Base-by-base conservation (phyloP, 768 basidiomycete species). In the Sporobolomyces roseus region DNA sequence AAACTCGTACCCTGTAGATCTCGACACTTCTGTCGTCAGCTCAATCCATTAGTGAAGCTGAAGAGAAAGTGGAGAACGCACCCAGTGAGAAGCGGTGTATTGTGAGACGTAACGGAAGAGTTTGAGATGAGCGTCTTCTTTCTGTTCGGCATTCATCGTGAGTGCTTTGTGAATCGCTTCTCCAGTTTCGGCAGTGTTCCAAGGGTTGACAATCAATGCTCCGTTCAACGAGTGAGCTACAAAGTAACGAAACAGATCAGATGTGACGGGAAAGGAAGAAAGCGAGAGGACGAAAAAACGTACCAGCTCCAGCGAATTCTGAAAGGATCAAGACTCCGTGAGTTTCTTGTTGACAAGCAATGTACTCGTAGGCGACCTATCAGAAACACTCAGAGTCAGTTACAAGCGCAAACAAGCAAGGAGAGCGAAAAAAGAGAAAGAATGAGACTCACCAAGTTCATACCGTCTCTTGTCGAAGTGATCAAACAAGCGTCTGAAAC, bases 111-210 rank as follows among this genome's bases (percentile, higher is more conserved):
- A 96, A 81, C 81, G 91, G 84, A 91, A 96, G 71, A 99, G 83
- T 80, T 99, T 99, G 74, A 87, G 83, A 79, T 94, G 91, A 80
- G 97, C 97, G 79, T 91, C 89, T 38, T 88, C 88, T n/a, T 91
- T 85, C 46, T 84, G 85, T 51, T 87, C 85, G 5, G 84, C 82
- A 55, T 87, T 85, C 90, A 93, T 93, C 21, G 88, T 91, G 66
- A 98, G 87, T 0, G 96, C 92, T 78, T 91, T 88, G 79, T 92
- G 88, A 66, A 99, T 96, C n/a, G 93, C 92, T 76, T 97, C 88
- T 1, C 96, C 96, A 56, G 96, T 92, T 76, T 93, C 88, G 79
- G 97, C 93, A n/a, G 89, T 89, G 79, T 98, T 96, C 94, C 96
- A 93, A 17, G 96, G 96, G 81, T 99, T 99, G 76, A 98, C 92